Evolutionary conservation across 768 basidiomycete species (phyloP).

Genomic region (Nidularia sp.): DNA sequence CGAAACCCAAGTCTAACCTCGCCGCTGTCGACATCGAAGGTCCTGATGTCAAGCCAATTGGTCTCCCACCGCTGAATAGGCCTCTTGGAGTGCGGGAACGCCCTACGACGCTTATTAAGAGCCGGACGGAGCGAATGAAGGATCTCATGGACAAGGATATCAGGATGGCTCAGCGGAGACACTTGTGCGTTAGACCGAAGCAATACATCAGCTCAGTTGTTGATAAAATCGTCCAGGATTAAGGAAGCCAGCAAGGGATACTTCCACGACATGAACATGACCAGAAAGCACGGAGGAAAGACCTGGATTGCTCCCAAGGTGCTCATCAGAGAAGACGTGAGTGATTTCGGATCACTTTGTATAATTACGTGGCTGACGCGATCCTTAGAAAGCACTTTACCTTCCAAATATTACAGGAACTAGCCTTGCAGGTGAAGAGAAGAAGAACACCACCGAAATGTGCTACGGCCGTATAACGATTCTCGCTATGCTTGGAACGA

Average conservation of each 20-base stretch:
- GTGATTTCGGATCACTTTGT: conserved; percentile 19
- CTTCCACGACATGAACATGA: conserved; percentile 80
- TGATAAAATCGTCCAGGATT: conserved; percentile 23
- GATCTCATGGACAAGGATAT: conserved; percentile 71
- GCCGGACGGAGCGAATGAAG: conserved; percentile 58
- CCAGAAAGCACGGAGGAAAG: conserved; percentile 83
- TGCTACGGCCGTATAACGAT: conserved; percentile 75
- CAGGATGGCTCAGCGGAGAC: conserved; percentile 65
- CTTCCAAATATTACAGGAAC: conserved; percentile 84
- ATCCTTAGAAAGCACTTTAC: conserved; percentile 78
- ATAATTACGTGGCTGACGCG: conserved; percentile 1
- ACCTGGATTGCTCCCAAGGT: conserved; percentile 90
- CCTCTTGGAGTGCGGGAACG: conserved; percentile 75
- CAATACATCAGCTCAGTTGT: background rate
- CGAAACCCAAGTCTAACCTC: conserved; percentile 1
- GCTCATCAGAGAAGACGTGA: conserved; percentile 85
- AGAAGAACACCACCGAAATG: conserved; percentile 73
- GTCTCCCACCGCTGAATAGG: conserved; percentile 40
- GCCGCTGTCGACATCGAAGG: background rate
- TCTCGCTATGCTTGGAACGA: conserved; percentile 78
- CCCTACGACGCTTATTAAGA: conserved; percentile 57
- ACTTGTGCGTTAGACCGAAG: conserved; percentile 36
- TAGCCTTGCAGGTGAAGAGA: conserved; percentile 48
- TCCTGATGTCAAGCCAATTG: conserved; percentile 4
- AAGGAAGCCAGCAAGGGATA: conserved; percentile 72